Percentiles rank a stretch among this genome's conserved stretches.
These are phyloP conservation scores for Epichloe gansuensis DNA, from an alignment of 2,329 filamentous ascomycete genomes.

Conservation along the genomic window DNA sequence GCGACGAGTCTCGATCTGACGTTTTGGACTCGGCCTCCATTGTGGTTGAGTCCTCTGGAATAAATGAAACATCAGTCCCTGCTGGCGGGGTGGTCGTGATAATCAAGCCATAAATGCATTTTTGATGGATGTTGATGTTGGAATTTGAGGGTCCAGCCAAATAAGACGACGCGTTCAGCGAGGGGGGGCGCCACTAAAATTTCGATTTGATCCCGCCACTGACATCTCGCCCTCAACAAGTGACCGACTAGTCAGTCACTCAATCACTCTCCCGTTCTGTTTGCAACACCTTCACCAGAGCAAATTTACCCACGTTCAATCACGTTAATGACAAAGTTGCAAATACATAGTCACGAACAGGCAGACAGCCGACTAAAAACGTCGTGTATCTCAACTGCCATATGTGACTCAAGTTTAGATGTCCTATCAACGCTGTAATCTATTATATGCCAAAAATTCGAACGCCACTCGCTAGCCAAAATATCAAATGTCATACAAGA, in stretches of 20 bases:
- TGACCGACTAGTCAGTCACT: not conserved
- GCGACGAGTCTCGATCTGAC: constrained; percentile 21
- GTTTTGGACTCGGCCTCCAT: constrained; percentile 19
- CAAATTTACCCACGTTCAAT: not conserved
- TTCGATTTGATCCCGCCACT: not conserved
- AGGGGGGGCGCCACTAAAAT: not conserved
- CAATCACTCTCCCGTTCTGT: not conserved
- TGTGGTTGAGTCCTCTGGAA: constrained; percentile 6
- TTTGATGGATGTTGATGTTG: not conserved
- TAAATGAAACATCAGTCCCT: not conserved
- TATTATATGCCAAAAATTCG: not conserved
- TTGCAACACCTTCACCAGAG: not conserved
- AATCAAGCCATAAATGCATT: not conserved
- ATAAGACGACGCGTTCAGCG: not conserved
- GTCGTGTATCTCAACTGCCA: not conserved
- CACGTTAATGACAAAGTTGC: not conserved
- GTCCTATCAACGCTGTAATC: not conserved
- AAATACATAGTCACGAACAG: not conserved
- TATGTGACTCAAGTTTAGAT: not conserved
- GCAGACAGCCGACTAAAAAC: no score
- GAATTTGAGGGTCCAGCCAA: not conserved
- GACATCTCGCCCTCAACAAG: constrained; percentile 1
- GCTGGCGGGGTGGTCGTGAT: not conserved
- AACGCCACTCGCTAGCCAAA: constrained; percentile 3
- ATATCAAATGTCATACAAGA: not conserved